Percentiles rank a stretch among this genome's conserved stretches.
Evolutionary conservation across 768 basidiomycete species (phyloP).

Genomic region (Coprinopsis strossmayeri): DNA sequence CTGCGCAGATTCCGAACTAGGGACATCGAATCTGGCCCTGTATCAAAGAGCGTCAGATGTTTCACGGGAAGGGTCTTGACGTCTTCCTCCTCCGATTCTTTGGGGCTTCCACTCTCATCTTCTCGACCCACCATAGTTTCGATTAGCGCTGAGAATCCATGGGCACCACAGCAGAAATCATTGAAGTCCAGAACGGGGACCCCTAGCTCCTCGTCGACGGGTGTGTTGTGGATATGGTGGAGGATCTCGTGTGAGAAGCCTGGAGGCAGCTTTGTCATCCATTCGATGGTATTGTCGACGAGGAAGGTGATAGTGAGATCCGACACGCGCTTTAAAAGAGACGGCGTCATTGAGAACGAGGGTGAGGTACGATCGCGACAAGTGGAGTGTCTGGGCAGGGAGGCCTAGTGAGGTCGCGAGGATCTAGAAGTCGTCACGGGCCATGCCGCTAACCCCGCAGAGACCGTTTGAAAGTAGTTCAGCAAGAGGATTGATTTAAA

Average conservation of each 20-base stretch:
- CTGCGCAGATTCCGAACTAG: constrained; percentile 67
- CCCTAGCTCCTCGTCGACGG: constrained; percentile 36
- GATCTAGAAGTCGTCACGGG: too few species aligned
- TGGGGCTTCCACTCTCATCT: background rate
- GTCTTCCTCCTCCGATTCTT: background rate
- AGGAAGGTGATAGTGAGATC: constrained; percentile 52
- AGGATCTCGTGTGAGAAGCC: constrained; percentile 70
- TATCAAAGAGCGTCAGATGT: constrained; percentile 75
- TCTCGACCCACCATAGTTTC: constrained; percentile 4
- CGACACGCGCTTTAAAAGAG: constrained; percentile 10
- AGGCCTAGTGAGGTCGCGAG: too few species aligned
- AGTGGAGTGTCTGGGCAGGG: too few species aligned
- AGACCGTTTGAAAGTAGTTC: too few species aligned
- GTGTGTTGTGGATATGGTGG: constrained; percentile 49
- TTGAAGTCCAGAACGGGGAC: constrained; percentile 69
- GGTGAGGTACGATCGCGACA: too few species aligned
- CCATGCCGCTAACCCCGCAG: too few species aligned
- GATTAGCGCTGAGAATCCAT: constrained; percentile 79
- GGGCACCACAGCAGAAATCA: constrained; percentile 68
- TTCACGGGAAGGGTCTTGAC: too few species aligned
- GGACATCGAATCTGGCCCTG: constrained; percentile 71
- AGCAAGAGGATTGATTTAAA: too few species aligned
- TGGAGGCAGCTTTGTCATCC: constrained; percentile 77
- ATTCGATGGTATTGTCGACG: constrained; percentile 78
- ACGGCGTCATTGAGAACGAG: too few species aligned